Evolutionary conservation across 345 rosid genomes (phyloP).

Genomic region (Corymbia maculata): DNA sequence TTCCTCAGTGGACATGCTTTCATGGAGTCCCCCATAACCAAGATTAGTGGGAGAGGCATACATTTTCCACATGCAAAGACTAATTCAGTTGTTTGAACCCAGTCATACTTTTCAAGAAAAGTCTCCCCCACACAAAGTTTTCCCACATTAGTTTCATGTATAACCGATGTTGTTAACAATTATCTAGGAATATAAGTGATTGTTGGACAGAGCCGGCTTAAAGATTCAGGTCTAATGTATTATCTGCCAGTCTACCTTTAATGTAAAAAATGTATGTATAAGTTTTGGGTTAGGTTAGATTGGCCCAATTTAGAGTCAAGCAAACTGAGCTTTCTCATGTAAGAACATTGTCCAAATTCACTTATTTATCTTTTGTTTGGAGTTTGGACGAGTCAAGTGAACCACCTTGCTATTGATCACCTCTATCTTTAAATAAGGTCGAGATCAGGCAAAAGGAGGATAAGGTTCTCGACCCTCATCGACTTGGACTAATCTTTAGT

Average conservation of each 20-base stretch:
- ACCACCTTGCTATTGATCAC: rapidly evolving
- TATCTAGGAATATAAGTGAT: not conserved
- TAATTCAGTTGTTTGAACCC: not conserved
- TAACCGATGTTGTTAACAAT: not conserved
- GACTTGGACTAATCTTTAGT: not conserved
- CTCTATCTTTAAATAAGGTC: not conserved
- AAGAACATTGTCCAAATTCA: not conserved
- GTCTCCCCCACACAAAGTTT: not conserved
- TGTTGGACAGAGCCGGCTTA: rapidly evolving
- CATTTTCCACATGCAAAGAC: not conserved
- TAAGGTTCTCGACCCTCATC: not conserved
- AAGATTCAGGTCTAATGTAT: not conserved
- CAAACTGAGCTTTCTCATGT: not conserved
- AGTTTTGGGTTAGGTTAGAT: not conserved
- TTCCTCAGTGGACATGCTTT: not conserved
- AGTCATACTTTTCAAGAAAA: not conserved
- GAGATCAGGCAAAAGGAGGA: not conserved
- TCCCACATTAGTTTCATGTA: not conserved
- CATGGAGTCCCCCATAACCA: not conserved
- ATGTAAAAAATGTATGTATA: not conserved
- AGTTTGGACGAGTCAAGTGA: not conserved
- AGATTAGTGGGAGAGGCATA: not conserved
- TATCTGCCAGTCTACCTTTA: not conserved
- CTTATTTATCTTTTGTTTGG: not conserved
- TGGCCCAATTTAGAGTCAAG: not conserved